Base-by-base conservation (phyloP, 495 filamentous ascomycete genomes). In the Aspergillus bertholletiae region DNA sequence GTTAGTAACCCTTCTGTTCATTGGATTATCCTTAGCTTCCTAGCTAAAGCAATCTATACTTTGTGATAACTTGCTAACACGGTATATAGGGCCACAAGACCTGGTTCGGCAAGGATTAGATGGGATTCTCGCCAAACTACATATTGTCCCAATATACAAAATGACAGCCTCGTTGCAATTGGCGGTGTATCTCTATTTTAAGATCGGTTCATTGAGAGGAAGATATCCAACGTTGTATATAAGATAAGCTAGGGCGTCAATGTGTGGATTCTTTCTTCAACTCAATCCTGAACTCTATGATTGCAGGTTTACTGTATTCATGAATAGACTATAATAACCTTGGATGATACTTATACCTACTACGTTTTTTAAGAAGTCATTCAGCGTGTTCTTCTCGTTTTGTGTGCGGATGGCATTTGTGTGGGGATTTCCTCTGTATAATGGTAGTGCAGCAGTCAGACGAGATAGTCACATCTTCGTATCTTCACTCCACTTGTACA, bases 71-170 rank as follows among this genome's bases (percentile, higher is more conserved):
- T 59, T 64, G 50, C 68, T 74, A 55, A 74, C 45, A n/a, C 44
- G 45, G 7, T 49, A 13, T 60, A 63, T 52, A 85, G 73, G 91
- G 92, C 67, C 84, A 96, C 77, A 96, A 92, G 85, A 94, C 89
- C 49, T 94, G 86, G 84, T 92, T 88, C 69, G 77, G 80, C 66
- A 84, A 86, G 74, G 74, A 79, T 54, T 90, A 84, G 70, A 75
- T 51, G 46, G 23, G 48, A 26, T 51, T 47, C 44, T 65, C 26
- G 49, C 18, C 45, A 24, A 53, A 41, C 51, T 28, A 41, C 34
- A 51, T 46, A n/a, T 27, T 45, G 34, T 63, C 49, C 24, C 43
- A 59, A 51, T 23, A 57, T 32, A 32, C 46, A 53, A 57, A 58
- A 56, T 37, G 39, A 58, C 54, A 21, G 41, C 15, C 51, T 61